These are phyloP conservation scores for Neurospora sp. DNA, from an alignment of 495 filamentous ascomycete species.

Conservation along the genomic window DNA sequence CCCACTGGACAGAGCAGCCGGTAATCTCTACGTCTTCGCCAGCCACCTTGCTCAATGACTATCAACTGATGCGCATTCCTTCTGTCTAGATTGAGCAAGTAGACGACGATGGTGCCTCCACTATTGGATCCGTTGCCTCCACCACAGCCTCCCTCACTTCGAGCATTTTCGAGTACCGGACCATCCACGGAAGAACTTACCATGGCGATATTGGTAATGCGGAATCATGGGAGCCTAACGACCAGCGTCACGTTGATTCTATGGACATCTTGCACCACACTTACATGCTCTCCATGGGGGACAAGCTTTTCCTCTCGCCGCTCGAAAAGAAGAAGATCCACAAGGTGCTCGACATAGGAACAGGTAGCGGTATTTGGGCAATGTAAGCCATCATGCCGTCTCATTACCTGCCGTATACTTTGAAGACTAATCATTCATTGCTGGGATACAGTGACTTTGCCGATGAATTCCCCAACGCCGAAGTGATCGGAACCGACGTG, in stretches of 20 bases:
- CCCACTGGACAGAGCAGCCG: neutral
- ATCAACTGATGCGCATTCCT: neutral
- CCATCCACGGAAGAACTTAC: slow-evolving; percentile 29
- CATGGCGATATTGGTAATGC: slow-evolving; percentile 13
- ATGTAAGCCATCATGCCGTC: neutral
- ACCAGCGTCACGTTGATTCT: slow-evolving; percentile 13
- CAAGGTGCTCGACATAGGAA: slow-evolving; percentile 50
- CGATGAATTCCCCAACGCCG: slow-evolving; percentile 35
- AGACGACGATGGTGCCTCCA: neutral
- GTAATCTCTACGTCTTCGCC: neutral
- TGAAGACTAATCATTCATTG: neutral
- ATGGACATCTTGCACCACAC: slow-evolving; percentile 22
- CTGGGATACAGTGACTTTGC: slow-evolving; percentile 37
- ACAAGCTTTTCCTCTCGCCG: slow-evolving; percentile 43
- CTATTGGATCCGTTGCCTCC: neutral
- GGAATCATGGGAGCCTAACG: slow-evolving; percentile 15
- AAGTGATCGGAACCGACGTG: slow-evolving; percentile 43
- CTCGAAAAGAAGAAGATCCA: slow-evolving; percentile 31
- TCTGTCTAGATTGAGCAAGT: neutral
- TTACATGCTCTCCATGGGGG: slow-evolving; percentile 15
- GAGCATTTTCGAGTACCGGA: slow-evolving; percentile 36
- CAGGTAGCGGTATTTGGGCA: slow-evolving; percentile 23
- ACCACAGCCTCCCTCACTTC: slow-evolving; percentile 36
- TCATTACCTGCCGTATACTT: neutral
- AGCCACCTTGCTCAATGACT: no score